Conservation (phyloP, 306 rosid genomes). For the Astragalus glycyphyllos region DNA sequence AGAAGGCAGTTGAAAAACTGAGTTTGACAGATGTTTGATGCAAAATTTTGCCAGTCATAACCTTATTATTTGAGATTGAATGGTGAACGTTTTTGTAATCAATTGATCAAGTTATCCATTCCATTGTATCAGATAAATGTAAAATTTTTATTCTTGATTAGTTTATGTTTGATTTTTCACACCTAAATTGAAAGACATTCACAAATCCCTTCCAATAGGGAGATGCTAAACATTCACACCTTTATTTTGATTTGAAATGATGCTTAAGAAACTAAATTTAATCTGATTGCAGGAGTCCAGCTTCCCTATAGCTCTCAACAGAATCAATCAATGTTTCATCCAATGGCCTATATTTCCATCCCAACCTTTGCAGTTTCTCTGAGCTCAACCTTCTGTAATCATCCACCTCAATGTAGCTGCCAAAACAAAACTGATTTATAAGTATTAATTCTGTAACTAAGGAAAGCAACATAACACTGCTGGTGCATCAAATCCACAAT, state of each 20-base stretch:
- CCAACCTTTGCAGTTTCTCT: constrained; percentile 64
- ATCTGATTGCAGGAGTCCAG: constrained; percentile 45
- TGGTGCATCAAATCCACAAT: no score
- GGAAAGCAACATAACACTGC: neutral
- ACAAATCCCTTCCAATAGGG: constrained; percentile 20
- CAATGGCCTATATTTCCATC: constrained; percentile 62
- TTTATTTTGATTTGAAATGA: constrained; percentile 21
- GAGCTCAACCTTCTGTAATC: constrained; percentile 39
- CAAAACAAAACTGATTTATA: neutral
- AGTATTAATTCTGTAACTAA: neutral
- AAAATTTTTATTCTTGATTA: constrained; percentile 1
- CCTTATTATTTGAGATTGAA: constrained; percentile 2
- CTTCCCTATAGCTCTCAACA: constrained; percentile 54
- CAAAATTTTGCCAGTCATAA: constrained; percentile 9
- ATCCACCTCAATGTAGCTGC: constrained; percentile 54
- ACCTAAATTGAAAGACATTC: constrained; percentile 3
- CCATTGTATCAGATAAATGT: constrained; percentile 4
- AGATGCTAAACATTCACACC: constrained; percentile 16
- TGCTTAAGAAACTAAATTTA: neutral
- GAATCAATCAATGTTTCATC: constrained; percentile 68
- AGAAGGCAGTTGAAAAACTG: constrained; percentile 19
- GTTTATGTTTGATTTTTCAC: constrained; percentile 6
- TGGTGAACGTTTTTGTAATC: constrained; percentile 1
- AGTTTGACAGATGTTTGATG: constrained; percentile 27
- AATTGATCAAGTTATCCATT: constrained; percentile 15